A percentile compares a stretch with the other conserved stretches of the same genome.
Evolutionary conservation across 768 basidiomycete genomes (phyloP).

Genomic region (Austroboletus festivus): DNA sequence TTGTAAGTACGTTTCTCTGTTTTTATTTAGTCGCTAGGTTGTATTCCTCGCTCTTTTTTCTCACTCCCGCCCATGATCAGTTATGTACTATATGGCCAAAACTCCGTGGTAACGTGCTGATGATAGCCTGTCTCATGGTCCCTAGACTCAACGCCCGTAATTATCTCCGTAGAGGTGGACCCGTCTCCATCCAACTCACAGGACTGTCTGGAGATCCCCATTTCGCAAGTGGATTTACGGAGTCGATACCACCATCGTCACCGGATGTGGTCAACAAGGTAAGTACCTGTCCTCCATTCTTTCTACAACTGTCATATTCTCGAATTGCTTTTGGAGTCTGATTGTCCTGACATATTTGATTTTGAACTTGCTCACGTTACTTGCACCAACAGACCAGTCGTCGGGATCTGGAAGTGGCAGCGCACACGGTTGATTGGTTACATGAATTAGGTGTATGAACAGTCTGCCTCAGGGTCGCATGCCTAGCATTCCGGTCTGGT

Average conservation of each 20-base stretch:
- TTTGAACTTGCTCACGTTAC: too few species aligned
- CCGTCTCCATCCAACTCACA: constrained; percentile 44
- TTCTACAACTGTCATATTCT: neutral
- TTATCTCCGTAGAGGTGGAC: constrained; percentile 36
- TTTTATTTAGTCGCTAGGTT: too few species aligned
- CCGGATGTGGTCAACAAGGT: neutral
- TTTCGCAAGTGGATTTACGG: constrained; percentile 5
- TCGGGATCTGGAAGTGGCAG: constrained; percentile 10
- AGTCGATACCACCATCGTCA: neutral
- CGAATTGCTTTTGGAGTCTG: neutral
- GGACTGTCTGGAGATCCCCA: constrained; percentile 25
- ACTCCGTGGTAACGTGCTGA: neutral
- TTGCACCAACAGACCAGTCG: neutral
- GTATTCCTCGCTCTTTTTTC: neutral
- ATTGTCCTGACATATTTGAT: neutral
- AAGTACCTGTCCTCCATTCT: neutral
- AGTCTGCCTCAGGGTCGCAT: too few species aligned
- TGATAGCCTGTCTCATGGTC: neutral
- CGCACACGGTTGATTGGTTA: constrained; percentile 5
- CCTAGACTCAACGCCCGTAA: constrained; percentile 46
- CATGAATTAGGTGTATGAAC: neutral
- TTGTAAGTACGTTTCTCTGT: constrained; percentile 21
- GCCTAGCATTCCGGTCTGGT: too few species aligned
- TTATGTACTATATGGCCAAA: too few species aligned
- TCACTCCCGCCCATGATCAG: neutral